Evolutionary conservation across 2,329 filamentous ascomycete genomes (phyloP).

Genomic region (Talaromyces sp.): DNA sequence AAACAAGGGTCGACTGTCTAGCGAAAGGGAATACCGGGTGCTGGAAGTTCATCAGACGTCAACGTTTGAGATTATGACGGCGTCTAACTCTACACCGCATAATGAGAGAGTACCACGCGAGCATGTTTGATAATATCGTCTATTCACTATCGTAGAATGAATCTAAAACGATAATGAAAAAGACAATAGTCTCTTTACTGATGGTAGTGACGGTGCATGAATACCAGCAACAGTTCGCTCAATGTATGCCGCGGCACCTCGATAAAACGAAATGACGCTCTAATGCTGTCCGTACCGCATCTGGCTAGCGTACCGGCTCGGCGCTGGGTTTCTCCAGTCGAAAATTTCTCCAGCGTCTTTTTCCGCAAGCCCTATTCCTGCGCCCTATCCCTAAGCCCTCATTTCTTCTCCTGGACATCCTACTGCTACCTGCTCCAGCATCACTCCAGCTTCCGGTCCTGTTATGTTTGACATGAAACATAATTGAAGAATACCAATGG

Average conservation of each 20-base stretch:
- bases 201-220: neutral
- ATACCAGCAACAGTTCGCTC: neutral
- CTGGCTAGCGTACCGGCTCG: neutral
- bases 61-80: conserved; percentile 2
- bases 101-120: conserved; percentile 2
- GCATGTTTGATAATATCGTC: neutral
- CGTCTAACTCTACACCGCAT: neutral
- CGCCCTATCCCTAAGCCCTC: conserved; percentile 50
- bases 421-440: conserved; percentile 17
- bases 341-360: conserved; percentile 15
- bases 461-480: conserved; percentile 35
- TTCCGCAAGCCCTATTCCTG: conserved; percentile 41
- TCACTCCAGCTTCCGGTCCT: conserved; percentile 24
- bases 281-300: neutral
- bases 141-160: neutral
- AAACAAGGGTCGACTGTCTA: neutral
- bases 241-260: neutral
- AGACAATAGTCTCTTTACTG: neutral
- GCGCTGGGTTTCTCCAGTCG: conserved; percentile 11
- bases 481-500: conserved; percentile 26
- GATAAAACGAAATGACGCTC: neutral
- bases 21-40: neutral
- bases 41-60: neutral
- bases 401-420: conserved; percentile 47
- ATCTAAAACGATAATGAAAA: neutral